These are phyloP conservation scores for Sideroxylon spinosum DNA, from an alignment of 179 eudicot species.

Conservation along the genomic window DNA sequence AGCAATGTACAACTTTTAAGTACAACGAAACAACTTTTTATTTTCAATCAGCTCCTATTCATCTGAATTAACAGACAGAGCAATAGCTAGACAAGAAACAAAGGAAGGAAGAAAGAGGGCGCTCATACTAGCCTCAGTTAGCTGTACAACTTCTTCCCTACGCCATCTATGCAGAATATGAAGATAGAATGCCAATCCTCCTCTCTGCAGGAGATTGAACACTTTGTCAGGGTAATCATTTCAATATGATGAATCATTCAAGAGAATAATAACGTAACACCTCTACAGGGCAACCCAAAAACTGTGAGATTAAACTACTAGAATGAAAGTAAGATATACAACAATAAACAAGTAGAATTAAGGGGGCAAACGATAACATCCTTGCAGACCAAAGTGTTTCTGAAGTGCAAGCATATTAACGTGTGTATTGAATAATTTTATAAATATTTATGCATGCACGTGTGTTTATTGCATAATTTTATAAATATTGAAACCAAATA, in stretches of 20 bases:
- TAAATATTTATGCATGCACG: background rate
- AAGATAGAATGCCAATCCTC: constrained; percentile 59
- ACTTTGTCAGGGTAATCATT: background rate
- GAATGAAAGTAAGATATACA: background rate
- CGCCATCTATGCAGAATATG: constrained; percentile 44
- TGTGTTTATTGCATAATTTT: background rate
- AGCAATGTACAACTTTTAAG: constrained; percentile 33
- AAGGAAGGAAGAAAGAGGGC: constrained; percentile 28
- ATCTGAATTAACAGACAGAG: constrained; percentile 37
- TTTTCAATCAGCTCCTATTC: constrained; percentile 37
- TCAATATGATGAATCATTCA: background rate
- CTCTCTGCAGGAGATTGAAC: constrained; percentile 44
- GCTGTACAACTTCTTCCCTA: constrained; percentile 60
- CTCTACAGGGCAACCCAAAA: background rate
- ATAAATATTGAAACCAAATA: background rate
- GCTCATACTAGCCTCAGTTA: constrained; percentile 55
- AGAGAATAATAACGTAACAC: background rate
- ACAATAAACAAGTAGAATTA: too few relatives aligned
- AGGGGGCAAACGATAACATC: background rate
- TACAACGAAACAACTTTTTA: constrained; percentile 49
- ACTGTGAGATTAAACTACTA: background rate
- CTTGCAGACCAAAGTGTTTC: background rate
- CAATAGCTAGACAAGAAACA: constrained; percentile 25
- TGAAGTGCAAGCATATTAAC: background rate
- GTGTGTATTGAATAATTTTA: background rate